Base-by-base conservation (phyloP, 306 rosid genomes). In the Cicer yamashitae region DNA sequence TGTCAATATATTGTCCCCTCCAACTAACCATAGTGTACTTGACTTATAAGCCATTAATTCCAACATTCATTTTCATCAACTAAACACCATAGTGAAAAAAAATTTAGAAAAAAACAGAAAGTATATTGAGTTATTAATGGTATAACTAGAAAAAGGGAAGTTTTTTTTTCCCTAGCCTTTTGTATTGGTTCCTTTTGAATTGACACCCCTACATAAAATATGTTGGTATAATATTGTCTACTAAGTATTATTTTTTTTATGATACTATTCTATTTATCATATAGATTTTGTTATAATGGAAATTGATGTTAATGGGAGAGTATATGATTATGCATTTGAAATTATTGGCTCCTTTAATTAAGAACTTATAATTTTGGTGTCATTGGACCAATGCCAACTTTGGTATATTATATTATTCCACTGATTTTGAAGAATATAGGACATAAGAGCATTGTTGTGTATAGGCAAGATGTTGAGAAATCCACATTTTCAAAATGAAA, bases 1-100 rank as follows among this genome's bases (percentile, higher is more conserved):
- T 51, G 5, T 13, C 50, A 50, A 62, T 57, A 25, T 45, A 37
- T 58, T 37, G 59, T 50, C 8, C 3, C 46, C 14, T 59, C 76
- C 84, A 76, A 58, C 84, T 52, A 79, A 43, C 76, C 38, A 45
- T 43, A 0, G 57, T 0, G 48, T 67, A 18, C 76, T 40, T 17
- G 6, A 41, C 43, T 50, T 46, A 7, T 39, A 3, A 18, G 15
- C 38, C 62, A 79, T 79, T 58, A 79, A 75, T 65, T 50, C 18
- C 22, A 63, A 53, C 75, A 54, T 70, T 61, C 66, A 44, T 56
- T 12, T 30, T 48, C 73, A 75, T 0, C 67, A 81, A 45, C 73
- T 12, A 38, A 72, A 67, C 48, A 61, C 9, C 15, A 34, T 2
- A 10, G 8, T 6, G 5, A 56, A 12, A 50, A 20, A 0, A 39